A percentile compares a stretch with the other conserved stretches of the same genome.
Evolutionary conservation across 768 basidiomycete species (phyloP).

Genomic region (Boletus vermiculosoides): DNA sequence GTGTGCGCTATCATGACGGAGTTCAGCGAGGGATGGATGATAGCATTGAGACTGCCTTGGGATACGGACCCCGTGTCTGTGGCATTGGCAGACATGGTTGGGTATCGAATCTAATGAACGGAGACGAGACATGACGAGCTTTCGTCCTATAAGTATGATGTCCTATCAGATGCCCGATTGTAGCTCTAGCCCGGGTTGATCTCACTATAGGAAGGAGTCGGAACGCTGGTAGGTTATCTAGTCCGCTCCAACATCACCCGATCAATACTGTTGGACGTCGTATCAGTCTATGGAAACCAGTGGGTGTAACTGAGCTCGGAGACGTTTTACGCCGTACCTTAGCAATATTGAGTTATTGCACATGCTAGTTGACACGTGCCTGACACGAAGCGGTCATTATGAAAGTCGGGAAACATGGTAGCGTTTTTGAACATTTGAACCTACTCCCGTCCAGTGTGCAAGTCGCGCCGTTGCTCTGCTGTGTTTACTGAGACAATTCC

Average conservation of each 20-base stretch:
- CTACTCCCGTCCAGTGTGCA: no score
- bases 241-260: neutral
- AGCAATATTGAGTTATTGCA: no score
- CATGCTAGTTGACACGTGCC: neutral
- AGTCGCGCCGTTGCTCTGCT: no score
- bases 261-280: neutral
- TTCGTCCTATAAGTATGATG: conserved; percentile 1
- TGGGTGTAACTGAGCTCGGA: no score
- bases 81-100: conserved; percentile 6
- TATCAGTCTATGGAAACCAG: neutral
- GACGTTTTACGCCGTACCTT: neutral
- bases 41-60: neutral
- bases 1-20: conserved; percentile 25
- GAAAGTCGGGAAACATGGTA: neutral
- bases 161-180: neutral
- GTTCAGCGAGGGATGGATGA: conserved; percentile 12
- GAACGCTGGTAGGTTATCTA: neutral
- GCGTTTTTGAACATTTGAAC: no score
- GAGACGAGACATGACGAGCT: neutral
- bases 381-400: neutral
- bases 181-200: neutral
- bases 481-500: no score
- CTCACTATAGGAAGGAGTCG: neutral
- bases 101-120: neutral
- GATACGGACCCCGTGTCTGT: neutral